Evolutionary conservation across 495 filamentous ascomycete genomes (phyloP).

Genomic region (Penicillium bialowiezense): DNA sequence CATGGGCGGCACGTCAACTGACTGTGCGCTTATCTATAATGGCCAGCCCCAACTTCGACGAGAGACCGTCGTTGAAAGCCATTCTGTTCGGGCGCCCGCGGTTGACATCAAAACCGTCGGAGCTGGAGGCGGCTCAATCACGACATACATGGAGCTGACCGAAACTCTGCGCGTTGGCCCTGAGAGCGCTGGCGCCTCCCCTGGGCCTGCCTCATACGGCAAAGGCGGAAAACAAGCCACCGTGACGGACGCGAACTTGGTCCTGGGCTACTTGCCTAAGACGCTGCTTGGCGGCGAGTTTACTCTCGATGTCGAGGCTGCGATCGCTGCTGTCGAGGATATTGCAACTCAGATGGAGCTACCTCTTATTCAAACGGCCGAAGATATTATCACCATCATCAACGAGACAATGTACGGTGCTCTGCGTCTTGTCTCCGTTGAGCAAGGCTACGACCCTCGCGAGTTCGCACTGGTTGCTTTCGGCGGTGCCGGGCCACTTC

Average conservation of each 20-base stretch:
- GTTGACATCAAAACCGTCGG: slow-evolving; percentile 50
- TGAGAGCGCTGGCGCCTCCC: slow-evolving; percentile 46
- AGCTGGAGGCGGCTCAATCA: slow-evolving; percentile 48
- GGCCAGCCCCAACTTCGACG: slow-evolving; percentile 45
- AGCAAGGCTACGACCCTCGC: slow-evolving; percentile 51
- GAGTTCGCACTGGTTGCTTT: slow-evolving; percentile 52
- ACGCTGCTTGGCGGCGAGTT: slow-evolving; percentile 46
- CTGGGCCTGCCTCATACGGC: slow-evolving; percentile 48
- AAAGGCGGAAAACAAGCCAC: slow-evolving; percentile 45
- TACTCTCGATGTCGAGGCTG: slow-evolving; percentile 37
- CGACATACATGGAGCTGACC: slow-evolving; percentile 44
- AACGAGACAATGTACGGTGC: slow-evolving; percentile 54
- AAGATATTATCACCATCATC: slow-evolving; percentile 46
- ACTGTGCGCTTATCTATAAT: slow-evolving; percentile 46
- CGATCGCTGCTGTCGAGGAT: slow-evolving; percentile 31
- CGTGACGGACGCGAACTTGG: slow-evolving; percentile 50
- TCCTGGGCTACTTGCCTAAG: slow-evolving; percentile 47
- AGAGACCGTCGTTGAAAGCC: slow-evolving; percentile 42
- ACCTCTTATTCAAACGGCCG: slow-evolving; percentile 39
- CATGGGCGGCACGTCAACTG: slow-evolving; percentile 52
- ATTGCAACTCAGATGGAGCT: slow-evolving; percentile 45
- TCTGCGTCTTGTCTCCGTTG: slow-evolving; percentile 47
- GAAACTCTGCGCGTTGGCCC: slow-evolving; percentile 49
- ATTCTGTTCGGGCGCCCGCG: slow-evolving; percentile 47
- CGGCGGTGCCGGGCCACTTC: slow-evolving; percentile 50